Evolutionary conservation across 2,329 filamentous ascomycete species (phyloP).

Genomic region (Alternaria triticimaculans): DNA sequence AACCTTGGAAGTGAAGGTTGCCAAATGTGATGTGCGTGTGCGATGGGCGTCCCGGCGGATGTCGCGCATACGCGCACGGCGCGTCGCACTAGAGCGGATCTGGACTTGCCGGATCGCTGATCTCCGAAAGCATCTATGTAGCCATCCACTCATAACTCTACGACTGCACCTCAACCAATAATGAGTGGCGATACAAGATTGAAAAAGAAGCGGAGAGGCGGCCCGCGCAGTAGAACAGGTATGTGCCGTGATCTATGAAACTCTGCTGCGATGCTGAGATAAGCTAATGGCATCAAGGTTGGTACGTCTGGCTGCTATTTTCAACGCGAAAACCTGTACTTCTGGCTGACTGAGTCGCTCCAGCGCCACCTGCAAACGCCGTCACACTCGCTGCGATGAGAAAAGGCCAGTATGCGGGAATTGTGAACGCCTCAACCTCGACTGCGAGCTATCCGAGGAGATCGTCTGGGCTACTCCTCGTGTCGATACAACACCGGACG

Average conservation of each 20-base stretch:
- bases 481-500: slow-evolving; percentile 1
- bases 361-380: slow-evolving; percentile 43
- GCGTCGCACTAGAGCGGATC: not conserved
- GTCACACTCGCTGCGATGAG: slow-evolving; percentile 47
- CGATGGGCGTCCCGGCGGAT: not conserved
- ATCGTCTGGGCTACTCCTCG: slow-evolving; percentile 15
- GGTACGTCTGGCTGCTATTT: not conserved
- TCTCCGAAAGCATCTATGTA: not conserved
- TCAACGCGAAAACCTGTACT: not conserved
- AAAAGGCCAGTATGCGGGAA: slow-evolving; percentile 43
- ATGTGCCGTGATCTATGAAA: not conserved
- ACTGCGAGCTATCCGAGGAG: slow-evolving; percentile 36
- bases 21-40: not conserved
- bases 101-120: not conserved
- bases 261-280: not conserved
- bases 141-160: not conserved
- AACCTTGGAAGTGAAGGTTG: not conserved
- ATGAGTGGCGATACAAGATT: slow-evolving; percentile 5
- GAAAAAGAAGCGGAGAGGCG: slow-evolving; percentile 36
- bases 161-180: not conserved
- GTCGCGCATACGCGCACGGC: not conserved
- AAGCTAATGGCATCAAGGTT: slow-evolving; percentile 8
- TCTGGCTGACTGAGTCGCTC: not conserved
- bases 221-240: slow-evolving; percentile 34
- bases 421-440: slow-evolving; percentile 37